Evolutionary conservation across 2,329 filamentous ascomycete genomes (phyloP), one percentile per base, ranked within the genome.

Genomic region (Emergomyces orientalis): DNA sequence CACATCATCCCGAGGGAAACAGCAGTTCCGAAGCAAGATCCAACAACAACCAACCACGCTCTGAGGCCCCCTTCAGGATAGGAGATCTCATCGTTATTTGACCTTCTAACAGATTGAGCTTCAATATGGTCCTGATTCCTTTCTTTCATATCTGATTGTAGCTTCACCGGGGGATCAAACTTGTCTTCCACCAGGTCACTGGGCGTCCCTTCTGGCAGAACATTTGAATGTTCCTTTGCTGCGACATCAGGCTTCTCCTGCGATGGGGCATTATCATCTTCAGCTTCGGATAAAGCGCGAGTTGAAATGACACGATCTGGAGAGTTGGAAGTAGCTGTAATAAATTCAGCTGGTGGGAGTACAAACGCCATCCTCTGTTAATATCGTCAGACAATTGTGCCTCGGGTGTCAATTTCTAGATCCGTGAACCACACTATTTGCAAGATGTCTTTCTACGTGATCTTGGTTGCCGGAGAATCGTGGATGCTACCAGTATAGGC

Each of bases 31-130:
- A 73, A 76, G 68, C 73, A 78, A 19, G 76, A 72, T 6, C 77
- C 78, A 2, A 75, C 64, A 0, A 79, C 78, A 1, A 79, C 76
- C 0, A 76, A 71, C 76, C 78, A 80, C 41, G 78, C 77, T 49
- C 68, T 64, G 1, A 71, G 63, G 0, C 77, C 77, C 19, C 78
- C 77, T 63, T 80, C 78, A 0, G 78, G 77, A 63, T 71, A 73
- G 41, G 60, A 55, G 17, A 62, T 52, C 25, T 58, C 55, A 25
- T 43, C 34, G 34, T 37, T 43, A 30, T 58, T 27, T 58, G 55
- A 58, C 1, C 25, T 13, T 30, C 51, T 32, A 3, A 11, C 51
- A 54, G 39, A 51, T 39, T 25, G 32, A 32, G 39, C n/a, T 47
- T 52, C 59, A 39, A 2, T 30, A 13, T 52, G 41, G 30, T 8